Evolutionary conservation across 2,329 filamentous ascomycete species (phyloP).

Genomic region (Trichoderma atroviride): DNA sequence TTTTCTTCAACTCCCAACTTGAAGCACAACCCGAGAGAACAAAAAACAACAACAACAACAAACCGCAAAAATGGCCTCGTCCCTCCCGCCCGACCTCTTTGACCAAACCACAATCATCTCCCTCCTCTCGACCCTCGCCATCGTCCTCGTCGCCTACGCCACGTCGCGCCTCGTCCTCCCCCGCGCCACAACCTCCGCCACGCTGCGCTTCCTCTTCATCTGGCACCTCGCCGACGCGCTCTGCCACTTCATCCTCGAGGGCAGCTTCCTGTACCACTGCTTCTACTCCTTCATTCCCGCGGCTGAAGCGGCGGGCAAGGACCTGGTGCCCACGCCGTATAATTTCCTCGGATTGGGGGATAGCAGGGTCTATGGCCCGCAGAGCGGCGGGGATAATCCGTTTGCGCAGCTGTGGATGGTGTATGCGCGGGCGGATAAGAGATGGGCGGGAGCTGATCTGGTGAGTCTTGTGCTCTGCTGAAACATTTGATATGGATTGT

Average conservation of each 20-base stretch:
- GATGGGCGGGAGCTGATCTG: slow-evolving; percentile 66
- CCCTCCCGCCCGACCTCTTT: slow-evolving; percentile 58
- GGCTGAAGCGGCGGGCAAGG: slow-evolving; percentile 36
- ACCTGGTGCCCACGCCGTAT: slow-evolving; percentile 51
- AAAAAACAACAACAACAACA: neutral
- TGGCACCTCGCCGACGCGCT: slow-evolving; percentile 95
- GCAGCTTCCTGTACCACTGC: slow-evolving; percentile 89
- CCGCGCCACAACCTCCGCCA: slow-evolving; percentile 51
- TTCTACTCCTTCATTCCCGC: slow-evolving; percentile 66
- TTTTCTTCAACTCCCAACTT: neutral
- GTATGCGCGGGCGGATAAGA: slow-evolving; percentile 64
- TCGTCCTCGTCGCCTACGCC: slow-evolving; percentile 53
- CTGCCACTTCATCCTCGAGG: slow-evolving; percentile 89
- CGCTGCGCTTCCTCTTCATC: slow-evolving; percentile 78
- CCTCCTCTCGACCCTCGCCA: slow-evolving; percentile 56
- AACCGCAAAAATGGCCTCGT: slow-evolving; percentile 25
- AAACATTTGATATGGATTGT: neutral
- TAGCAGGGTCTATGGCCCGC: slow-evolving; percentile 56
- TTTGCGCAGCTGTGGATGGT: slow-evolving; percentile 69
- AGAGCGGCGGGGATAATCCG: slow-evolving; percentile 57
- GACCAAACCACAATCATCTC: slow-evolving; percentile 63
- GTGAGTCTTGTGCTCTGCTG: slow-evolving; percentile 38
- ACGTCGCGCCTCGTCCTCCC: slow-evolving; percentile 54
- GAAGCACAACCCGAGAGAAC: neutral
- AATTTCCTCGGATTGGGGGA: slow-evolving; percentile 56